These are phyloP conservation scores for Sphagnum magellanicum DNA, from an alignment of 228 moss, liverwort and hornwort genomes.

Conservation along the genomic window DNA sequence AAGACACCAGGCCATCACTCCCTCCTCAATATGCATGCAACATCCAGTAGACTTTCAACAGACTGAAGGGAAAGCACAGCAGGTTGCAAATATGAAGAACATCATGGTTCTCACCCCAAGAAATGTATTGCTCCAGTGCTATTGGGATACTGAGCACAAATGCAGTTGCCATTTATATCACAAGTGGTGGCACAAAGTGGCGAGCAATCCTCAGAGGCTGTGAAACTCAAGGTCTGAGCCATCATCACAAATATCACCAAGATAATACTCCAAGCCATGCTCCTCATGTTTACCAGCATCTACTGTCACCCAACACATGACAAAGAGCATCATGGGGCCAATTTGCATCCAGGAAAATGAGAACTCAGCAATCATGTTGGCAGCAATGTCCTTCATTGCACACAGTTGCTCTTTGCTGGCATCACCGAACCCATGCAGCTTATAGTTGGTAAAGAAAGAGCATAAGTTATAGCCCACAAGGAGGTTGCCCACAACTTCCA, in stretches of 20 bases:
- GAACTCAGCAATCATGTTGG: too few species aligned
- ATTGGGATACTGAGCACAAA: not conserved
- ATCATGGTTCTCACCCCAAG: conserved; percentile 31
- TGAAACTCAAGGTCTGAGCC: conserved; percentile 21
- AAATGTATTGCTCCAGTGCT: conserved; percentile 6
- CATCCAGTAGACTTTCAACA: too few species aligned
- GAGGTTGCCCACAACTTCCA: too few species aligned
- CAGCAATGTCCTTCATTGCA: too few species aligned
- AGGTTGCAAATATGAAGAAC: not conserved
- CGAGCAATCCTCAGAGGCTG: conserved; percentile 10
- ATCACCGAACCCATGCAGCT: too few species aligned
- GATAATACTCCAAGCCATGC: conserved; percentile 19
- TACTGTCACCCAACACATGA: too few species aligned
- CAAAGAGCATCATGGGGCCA: too few species aligned
- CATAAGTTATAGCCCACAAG: too few species aligned
- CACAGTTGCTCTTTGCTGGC: too few species aligned
- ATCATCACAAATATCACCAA: conserved; percentile 26
- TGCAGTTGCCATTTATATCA: conserved; percentile 7
- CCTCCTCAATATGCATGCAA: not conserved
- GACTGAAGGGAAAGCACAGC: not conserved
- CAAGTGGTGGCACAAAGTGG: conserved; percentile 10
- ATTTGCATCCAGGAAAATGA: too few species aligned
- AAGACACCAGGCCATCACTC: not conserved
- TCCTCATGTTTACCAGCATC: conserved; percentile 18
- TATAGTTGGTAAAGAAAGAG: too few species aligned